Evolutionary conservation across 352 stramenopile species (phyloP).

Genomic region (Globisporangium takayamanum): DNA sequence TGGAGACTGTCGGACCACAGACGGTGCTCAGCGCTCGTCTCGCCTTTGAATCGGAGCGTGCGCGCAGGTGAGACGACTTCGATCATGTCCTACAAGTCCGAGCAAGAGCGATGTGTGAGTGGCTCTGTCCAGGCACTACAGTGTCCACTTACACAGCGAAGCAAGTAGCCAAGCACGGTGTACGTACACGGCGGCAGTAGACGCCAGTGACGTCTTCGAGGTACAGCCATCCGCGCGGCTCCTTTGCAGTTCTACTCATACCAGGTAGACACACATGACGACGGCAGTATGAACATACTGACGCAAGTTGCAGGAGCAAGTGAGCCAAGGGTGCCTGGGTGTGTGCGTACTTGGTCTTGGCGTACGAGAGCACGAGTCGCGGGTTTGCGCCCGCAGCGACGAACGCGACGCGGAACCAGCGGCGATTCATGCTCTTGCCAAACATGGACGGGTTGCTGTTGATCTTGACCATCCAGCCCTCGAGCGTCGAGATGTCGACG

Average conservation of each 20-base stretch:
- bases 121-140: neutral
- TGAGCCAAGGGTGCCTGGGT: neutral
- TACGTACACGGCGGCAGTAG: slow-evolving; percentile 56
- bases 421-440: slow-evolving; percentile 61
- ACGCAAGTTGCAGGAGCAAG: too few species aligned
- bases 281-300: neutral
- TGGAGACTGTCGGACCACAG: slow-evolving; percentile 80
- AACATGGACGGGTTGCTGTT: slow-evolving; percentile 81
- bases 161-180: neutral
- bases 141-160: too few species aligned
- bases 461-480: slow-evolving; percentile 86
- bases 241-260: slow-evolving; percentile 48
- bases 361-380: slow-evolving; percentile 76
- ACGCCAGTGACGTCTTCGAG: slow-evolving; percentile 70
- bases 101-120: neutral
- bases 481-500: slow-evolving; percentile 75
- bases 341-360: slow-evolving; percentile 59
- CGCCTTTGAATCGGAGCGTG: slow-evolving; percentile 73
- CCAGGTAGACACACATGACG: too few species aligned
- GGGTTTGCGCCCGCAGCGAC: slow-evolving; percentile 36
- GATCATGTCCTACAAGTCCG: slow-evolving; percentile 57
- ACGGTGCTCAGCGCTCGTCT: slow-evolving; percentile 68
- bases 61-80: slow-evolving; percentile 69
- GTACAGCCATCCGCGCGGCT: slow-evolving; percentile 73
- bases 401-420: slow-evolving; percentile 76